Base-by-base conservation (phyloP, 2,329 filamentous ascomycete genomes). In the Orbilia quercus region DNA sequence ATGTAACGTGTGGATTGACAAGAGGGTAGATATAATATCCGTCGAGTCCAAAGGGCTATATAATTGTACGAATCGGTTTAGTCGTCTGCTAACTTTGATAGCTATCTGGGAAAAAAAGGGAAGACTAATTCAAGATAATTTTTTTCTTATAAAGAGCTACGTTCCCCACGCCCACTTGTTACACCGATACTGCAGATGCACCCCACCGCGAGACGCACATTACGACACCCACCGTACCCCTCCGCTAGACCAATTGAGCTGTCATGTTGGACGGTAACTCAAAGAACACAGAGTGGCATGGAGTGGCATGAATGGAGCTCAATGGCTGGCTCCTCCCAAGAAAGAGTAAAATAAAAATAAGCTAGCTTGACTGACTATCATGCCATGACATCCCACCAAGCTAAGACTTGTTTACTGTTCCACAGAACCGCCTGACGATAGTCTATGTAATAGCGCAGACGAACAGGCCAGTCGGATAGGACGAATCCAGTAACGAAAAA, bases 201-300 rank as follows among this genome's bases (percentile, higher is more conserved):
- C 58, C 69, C 58, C 69, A 31, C 53, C 62, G 48, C 59, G 42
- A 64, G 67, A 65, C 18, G 60, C 53, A 66, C 25, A 66, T 73
- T 66, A 73, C 60, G 60, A 73, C 60, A 66, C 38, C 54, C 42
- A 34, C 31, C 40, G 34, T 23, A 11, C n/a, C 28, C 28, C 28
- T 50, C 31, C 36, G 18, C 45, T 40, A 25, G 50, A 42, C 22
- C 54, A 55, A 59, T 73, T 55, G 60, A 73, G 69, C 60, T 55
- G 48, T 73, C 69, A 57, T 66, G 54, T 66, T 66, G 42, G 34
- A 73, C 47, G 42, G 44, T 50, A 66, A 57, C 69, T 57, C 60
- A 55, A 40, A 50, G 42, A 12, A 23, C 25, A 45, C 7, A 31
- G 25, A 18, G 31, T 22, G 16, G 36, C 14, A 38, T 36, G 54